A percentile compares a stretch with the other conserved stretches of the same genome.
phyloP scores from a whole-genome alignment of 2,329 filamentous ascomycete genomes.

The Curvularia lunata region DNA sequence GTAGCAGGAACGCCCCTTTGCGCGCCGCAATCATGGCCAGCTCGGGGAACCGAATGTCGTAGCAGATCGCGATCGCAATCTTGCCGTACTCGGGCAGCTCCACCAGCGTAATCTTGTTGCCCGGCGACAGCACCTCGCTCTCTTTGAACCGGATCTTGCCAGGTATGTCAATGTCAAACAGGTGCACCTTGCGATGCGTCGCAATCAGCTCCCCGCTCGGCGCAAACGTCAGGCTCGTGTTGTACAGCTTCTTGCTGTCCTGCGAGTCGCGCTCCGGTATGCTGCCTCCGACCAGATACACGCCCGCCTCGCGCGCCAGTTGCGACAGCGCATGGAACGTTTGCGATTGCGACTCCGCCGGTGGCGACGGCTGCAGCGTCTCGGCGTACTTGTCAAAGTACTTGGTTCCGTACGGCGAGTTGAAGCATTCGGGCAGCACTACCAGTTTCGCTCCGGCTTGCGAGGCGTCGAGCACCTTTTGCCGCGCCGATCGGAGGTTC shows the following conservation, averaged over 20 bases:
- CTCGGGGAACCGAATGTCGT: slow-evolving; percentile 96
- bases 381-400: slow-evolving; percentile 95
- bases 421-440: slow-evolving; percentile 98
- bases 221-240: slow-evolving; percentile 84
- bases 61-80: slow-evolving; percentile 91
- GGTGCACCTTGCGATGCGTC: slow-evolving; percentile 89
- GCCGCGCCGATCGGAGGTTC: slow-evolving; percentile 82
- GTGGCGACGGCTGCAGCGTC: slow-evolving; percentile 78
- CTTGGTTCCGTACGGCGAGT: slow-evolving; percentile 91
- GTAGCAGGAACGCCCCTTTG: slow-evolving; percentile 81
- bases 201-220: slow-evolving; percentile 81
- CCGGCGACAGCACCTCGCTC: slow-evolving; percentile 84
- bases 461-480: slow-evolving; percentile 83
- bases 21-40: slow-evolving; percentile 87
- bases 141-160: slow-evolving; percentile 92
- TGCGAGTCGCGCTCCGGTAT: slow-evolving; percentile 79
- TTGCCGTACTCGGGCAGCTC: slow-evolving; percentile 88
- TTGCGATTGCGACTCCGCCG: slow-evolving; percentile 72
- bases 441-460: slow-evolving; percentile 78
- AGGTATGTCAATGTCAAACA: slow-evolving; percentile 98
- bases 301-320: slow-evolving; percentile 77
- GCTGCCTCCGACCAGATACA: slow-evolving; percentile 88
- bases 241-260: slow-evolving; percentile 74
- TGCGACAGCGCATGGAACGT: slow-evolving; percentile 83
- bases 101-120: slow-evolving; percentile 83